Base-by-base conservation (phyloP, 352 stramenopile species). In the Phytophthora citricola region DNA sequence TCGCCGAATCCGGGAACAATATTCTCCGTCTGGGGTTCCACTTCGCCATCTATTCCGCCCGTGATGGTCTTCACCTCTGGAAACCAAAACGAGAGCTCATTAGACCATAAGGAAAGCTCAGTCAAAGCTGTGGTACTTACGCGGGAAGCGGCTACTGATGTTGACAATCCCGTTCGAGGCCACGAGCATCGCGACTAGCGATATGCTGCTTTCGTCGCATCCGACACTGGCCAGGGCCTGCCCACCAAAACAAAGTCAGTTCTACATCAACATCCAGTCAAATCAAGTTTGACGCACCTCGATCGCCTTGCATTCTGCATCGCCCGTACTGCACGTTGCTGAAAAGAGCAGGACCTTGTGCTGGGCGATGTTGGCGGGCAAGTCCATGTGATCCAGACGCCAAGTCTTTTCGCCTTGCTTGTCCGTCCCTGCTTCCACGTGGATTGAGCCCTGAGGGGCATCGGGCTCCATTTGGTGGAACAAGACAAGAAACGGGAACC, bases 391-490 rank as follows among this genome's bases (percentile, higher is more conserved):
- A 22, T 76, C 67, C 39, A 85, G 34, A 3, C 41, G 62, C 71
- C 60, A 75, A 26, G 34, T 39, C 9, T 14, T 46, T 20, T 57
- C 12, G 1, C 67, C 71, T 4, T 20, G 58, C 15, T 40, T 44
- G 12, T 74, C 53, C 5, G 24, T 52, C 17, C 32, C 34, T 34
- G 47, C 36, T 22, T 52, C 26, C 3, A 85, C 56, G 38, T 71
- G 64, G 44, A 78, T 76, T 17, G 58, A 85, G 20, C 81, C 76
- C 48, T 73, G 58, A 11, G 58, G 43, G 0, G 69, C 73, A 9
- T 71, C 53, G 0, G 78, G 78, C 14, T 89, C 78, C 70, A 87
- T 83, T 69, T 85, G 75, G 4, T 73, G 66, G 40, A 85, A 88
- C 3, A 83, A 31, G 24, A 78, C 63, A 17, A 87, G 68, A 36